Evolutionary conservation across 768 basidiomycete species (phyloP).

Genomic region (Multifurca ochricompacta): DNA sequence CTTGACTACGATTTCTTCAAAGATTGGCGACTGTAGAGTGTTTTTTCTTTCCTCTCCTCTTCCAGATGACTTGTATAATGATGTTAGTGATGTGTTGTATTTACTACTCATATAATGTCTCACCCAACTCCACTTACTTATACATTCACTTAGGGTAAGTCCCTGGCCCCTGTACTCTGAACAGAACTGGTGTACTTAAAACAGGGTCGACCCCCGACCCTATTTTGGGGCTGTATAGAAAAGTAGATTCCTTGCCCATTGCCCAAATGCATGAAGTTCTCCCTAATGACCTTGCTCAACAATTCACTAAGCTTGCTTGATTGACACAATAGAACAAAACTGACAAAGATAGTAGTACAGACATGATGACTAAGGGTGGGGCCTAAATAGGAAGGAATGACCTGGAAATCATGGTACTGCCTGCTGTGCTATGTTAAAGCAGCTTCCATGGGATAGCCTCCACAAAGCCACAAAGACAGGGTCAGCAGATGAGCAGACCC

Average conservation of each 20-base stretch:
- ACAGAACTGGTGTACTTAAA: background rate
- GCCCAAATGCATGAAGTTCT: background rate
- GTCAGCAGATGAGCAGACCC: no score
- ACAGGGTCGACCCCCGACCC: background rate
- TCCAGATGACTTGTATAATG: background rate
- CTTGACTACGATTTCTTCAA: slow-evolving; percentile 61
- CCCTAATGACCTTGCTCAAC: background rate
- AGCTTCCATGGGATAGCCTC: no score
- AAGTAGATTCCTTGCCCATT: no score
- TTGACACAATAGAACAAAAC: background rate
- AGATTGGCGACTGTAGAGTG: slow-evolving; percentile 54
- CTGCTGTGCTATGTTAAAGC: no score
- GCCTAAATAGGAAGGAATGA: no score
- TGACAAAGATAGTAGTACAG: background rate
- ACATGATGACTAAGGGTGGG: background rate
- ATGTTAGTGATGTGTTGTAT: background rate
- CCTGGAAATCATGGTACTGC: no score
- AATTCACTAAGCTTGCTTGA: background rate
- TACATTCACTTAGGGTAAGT: background rate
- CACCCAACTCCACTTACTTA: background rate
- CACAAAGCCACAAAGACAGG: no score
- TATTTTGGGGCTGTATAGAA: no score
- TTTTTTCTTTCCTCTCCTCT: background rate
- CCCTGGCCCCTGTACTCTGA: background rate
- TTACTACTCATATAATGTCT: background rate